Conservation (phyloP, 495 filamentous ascomycete species). For the Penicillium riverlandense region DNA sequence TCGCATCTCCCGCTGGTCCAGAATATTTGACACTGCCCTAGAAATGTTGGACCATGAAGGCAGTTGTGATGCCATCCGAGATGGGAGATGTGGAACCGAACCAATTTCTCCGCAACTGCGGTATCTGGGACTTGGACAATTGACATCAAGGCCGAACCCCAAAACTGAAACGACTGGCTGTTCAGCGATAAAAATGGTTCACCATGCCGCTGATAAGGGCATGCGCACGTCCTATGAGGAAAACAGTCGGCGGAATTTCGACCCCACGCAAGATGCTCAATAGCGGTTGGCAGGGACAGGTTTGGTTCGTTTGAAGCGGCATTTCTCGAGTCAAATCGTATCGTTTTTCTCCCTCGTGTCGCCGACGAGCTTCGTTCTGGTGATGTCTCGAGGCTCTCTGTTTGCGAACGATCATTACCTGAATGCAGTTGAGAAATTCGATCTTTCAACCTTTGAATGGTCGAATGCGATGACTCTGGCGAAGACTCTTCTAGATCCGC, state of each 20-base stretch:
- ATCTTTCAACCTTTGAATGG: slow-evolving; percentile 10
- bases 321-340: slow-evolving; percentile 1
- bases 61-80: slow-evolving; percentile 25
- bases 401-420: slow-evolving; percentile 1
- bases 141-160: slow-evolving; percentile 6
- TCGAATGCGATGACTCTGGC: slow-evolving; percentile 1
- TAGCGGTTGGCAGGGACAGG: slow-evolving; percentile 21
- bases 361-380: not conserved
- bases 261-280: slow-evolving; percentile 29
- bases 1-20: slow-evolving; percentile 21
- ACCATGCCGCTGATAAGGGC: slow-evolving; percentile 20
- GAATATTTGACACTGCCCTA: slow-evolving; percentile 22
- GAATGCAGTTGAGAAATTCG: slow-evolving; percentile 17
- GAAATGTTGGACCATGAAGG: slow-evolving; percentile 21
- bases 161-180: slow-evolving; percentile 6
- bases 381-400: slow-evolving; percentile 1
- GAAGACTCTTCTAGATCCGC: slow-evolving; percentile 13
- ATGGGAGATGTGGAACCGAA: slow-evolving; percentile 21
- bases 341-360: slow-evolving; percentile 1
- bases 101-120: slow-evolving; percentile 15
- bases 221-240: slow-evolving; percentile 20
- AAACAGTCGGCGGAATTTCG: slow-evolving; percentile 25
- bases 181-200: slow-evolving; percentile 9
- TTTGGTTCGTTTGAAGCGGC: slow-evolving; percentile 9
- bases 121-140: slow-evolving; percentile 3